Evolutionary conservation across 768 basidiomycete genomes (phyloP).

Genomic region (Lactarius sp.): DNA sequence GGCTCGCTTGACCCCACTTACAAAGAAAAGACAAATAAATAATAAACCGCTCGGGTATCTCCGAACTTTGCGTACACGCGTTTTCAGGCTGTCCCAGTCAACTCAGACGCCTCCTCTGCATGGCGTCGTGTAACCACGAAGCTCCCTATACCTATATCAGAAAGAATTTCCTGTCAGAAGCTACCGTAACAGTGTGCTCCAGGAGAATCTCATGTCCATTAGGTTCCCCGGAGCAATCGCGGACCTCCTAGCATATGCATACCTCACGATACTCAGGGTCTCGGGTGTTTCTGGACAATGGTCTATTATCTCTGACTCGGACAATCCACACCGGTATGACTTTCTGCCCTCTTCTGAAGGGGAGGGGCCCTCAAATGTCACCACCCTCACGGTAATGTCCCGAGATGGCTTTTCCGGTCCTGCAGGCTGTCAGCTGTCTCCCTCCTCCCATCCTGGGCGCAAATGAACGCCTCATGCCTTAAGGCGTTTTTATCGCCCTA

Average conservation of each 20-base stretch:
- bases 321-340: slow-evolving; percentile 5
- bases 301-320: slow-evolving; percentile 17
- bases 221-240: slow-evolving; percentile 24
- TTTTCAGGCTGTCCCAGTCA: slow-evolving; percentile 20
- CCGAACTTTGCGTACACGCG: slow-evolving; percentile 17
- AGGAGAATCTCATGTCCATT: slow-evolving; percentile 16
- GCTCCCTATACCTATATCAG: slow-evolving; percentile 14
- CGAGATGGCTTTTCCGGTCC: slow-evolving; percentile 22
- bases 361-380: slow-evolving; percentile 21
- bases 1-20: background rate
- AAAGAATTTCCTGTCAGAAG: slow-evolving; percentile 23
- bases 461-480: slow-evolving; percentile 28
- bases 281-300: slow-evolving; percentile 12
- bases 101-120: slow-evolving; percentile 15
- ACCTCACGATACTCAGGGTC: slow-evolving; percentile 18
- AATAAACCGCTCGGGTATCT: background rate
- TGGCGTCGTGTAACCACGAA: slow-evolving; percentile 23
- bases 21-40: background rate
- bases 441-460: slow-evolving; percentile 26
- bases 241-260: slow-evolving; percentile 16
- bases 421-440: slow-evolving; percentile 25
- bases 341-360: slow-evolving; percentile 11
- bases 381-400: slow-evolving; percentile 24
- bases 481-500: slow-evolving; percentile 25
- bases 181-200: slow-evolving; percentile 20